These are phyloP conservation scores for Penicillium psychrofluorescens DNA, from an alignment of 495 filamentous ascomycete genomes.

Conservation along the genomic window DNA sequence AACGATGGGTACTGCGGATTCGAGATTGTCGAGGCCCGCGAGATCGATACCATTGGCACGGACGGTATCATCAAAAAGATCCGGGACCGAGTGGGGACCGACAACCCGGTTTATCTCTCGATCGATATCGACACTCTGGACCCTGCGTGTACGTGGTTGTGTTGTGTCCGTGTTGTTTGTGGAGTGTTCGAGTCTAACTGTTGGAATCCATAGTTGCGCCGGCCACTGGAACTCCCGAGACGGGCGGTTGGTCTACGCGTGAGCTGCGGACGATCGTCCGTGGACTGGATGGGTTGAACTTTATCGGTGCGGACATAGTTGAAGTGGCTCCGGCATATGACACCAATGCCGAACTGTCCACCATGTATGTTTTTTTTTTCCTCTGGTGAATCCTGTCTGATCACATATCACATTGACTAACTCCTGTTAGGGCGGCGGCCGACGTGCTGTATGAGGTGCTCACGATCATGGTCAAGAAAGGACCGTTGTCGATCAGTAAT, in stretches of 20 bases:
- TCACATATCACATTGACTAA: neutral
- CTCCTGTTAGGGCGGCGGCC: constrained; percentile 47
- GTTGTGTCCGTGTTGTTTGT: too few relatives aligned
- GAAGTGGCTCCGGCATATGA: constrained; percentile 70
- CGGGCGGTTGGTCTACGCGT: constrained; percentile 79
- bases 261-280: constrained; percentile 68
- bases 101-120: constrained; percentile 70
- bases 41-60: constrained; percentile 68
- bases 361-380: constrained; percentile 31
- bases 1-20: constrained; percentile 85
- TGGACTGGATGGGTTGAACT: constrained; percentile 66
- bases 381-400: neutral
- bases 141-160: constrained; percentile 57
- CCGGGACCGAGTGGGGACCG: constrained; percentile 61
- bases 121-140: constrained; percentile 89
- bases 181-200: neutral
- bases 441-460: constrained; percentile 60
- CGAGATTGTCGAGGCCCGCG: constrained; percentile 69
- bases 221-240: constrained; percentile 81
- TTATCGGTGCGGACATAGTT: constrained; percentile 74
- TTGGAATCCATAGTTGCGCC: constrained; percentile 51
- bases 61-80: constrained; percentile 71
- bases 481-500: constrained; percentile 30
- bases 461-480: constrained; percentile 59
- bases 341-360: constrained; percentile 60